Conservation (phyloP, 768 basidiomycete genomes). For the Boletus reticuloceps region DNA sequence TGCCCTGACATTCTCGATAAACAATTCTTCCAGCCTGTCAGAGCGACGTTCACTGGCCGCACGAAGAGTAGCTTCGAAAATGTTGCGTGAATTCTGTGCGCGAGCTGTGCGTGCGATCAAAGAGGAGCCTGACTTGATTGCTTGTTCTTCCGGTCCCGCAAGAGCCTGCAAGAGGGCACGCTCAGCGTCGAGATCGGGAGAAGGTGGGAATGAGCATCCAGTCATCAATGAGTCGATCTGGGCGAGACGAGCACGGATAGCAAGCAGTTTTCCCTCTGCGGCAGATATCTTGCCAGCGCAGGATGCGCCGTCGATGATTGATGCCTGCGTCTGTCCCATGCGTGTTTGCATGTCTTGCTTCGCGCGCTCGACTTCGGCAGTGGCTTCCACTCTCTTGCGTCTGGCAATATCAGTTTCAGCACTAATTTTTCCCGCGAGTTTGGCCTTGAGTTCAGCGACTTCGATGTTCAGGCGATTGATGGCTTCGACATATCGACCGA, state of each 20-base stretch:
- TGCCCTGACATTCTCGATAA: conserved; percentile 68
- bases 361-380: conserved; percentile 69
- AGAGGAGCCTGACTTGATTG: conserved; percentile 54
- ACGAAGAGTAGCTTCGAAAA: conserved; percentile 86
- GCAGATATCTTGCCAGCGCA: conserved; percentile 70
- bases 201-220: conserved; percentile 35
- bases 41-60: conserved; percentile 78
- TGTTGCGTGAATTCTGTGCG: conserved; percentile 70
- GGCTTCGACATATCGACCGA: conserved; percentile 92
- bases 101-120: conserved; percentile 59
- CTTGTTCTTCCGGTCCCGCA: conserved; percentile 68
- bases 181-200: conserved; percentile 70
- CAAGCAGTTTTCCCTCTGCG: conserved; percentile 64
- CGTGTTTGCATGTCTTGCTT: conserved; percentile 70
- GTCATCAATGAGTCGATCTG: conserved; percentile 48
- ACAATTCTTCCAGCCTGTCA: conserved; percentile 74
- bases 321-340: conserved; percentile 65
- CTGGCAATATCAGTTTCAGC: conserved; percentile 61
- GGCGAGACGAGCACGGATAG: conserved; percentile 59
- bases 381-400: conserved; percentile 70
- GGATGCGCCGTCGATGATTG: conserved; percentile 72
- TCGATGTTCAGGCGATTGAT: conserved; percentile 86
- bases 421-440: conserved; percentile 68
- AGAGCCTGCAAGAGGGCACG: conserved; percentile 64
- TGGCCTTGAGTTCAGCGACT: conserved; percentile 83